Evolutionary conservation across 148 eudicot genomes (phyloP).

Genomic region (Rhododendron simsii): DNA sequence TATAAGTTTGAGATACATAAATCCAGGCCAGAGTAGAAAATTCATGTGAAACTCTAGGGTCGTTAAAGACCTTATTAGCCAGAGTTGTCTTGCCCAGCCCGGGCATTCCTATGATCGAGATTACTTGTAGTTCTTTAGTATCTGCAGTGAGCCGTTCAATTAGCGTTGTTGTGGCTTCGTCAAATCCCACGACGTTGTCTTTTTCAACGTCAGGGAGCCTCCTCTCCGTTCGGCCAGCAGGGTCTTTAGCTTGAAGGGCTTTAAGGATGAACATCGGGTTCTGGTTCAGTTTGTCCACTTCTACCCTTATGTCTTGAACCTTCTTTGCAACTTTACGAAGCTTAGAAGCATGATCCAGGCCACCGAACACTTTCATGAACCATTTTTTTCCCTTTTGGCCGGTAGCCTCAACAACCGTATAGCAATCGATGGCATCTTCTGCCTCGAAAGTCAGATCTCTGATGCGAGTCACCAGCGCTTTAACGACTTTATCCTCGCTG

Average conservation of each 20-base stretch:
- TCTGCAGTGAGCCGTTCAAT: no score
- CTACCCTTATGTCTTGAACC: not conserved
- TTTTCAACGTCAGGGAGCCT: no score
- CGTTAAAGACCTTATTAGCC: no score
- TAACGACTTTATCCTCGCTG: constrained; percentile 4
- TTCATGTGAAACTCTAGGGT: no score
- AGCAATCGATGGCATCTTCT: constrained; percentile 34
- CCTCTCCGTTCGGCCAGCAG: not conserved
- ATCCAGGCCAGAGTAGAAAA: no score
- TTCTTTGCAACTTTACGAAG: not conserved
- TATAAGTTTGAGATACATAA: no score
- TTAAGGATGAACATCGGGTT: not conserved
- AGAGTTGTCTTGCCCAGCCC: no score
- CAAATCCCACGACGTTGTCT: no score
- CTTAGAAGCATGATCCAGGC: not conserved
- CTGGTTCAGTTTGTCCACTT: not conserved
- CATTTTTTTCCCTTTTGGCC: constrained; percentile 6
- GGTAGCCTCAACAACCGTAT: constrained; percentile 8
- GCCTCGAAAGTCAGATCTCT: constrained; percentile 21
- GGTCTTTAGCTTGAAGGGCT: constrained; percentile 1
- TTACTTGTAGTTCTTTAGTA: no score
- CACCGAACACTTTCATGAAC: not conserved
- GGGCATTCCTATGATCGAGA: no score
- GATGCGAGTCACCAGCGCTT: constrained; percentile 21
- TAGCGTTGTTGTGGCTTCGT: no score